A percentile compares a stretch with the other conserved stretches of the same genome.
phyloP scores from a whole-genome alignment of 768 basidiomycete species.

The Tricholomella constricta region DNA sequence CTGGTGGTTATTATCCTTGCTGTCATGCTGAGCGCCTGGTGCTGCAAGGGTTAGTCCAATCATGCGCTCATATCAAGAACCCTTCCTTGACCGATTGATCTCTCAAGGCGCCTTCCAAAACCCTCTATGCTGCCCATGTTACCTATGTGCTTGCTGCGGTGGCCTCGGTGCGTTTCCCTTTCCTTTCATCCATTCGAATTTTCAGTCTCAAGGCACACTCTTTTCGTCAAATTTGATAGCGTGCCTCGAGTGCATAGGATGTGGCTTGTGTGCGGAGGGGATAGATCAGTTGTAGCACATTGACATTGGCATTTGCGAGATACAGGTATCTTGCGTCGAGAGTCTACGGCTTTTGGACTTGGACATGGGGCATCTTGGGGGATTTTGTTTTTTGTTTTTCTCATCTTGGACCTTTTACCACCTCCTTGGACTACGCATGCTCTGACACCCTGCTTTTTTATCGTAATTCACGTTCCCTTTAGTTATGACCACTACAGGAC shows the following conservation, averaged over 20 bases:
- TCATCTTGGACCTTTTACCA: too few species aligned
- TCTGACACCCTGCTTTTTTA: too few species aligned
- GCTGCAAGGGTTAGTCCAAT: constrained; percentile 51
- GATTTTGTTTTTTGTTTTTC: too few species aligned
- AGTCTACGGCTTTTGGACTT: background rate
- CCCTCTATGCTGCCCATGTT: constrained; percentile 69
- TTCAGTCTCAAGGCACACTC: too few species aligned
- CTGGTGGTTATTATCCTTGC: constrained; percentile 54
- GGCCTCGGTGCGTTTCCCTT: constrained; percentile 50
- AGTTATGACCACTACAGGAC: too few species aligned
- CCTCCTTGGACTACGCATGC: too few species aligned
- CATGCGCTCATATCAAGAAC: background rate
- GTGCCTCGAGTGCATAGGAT: constrained; percentile 71
- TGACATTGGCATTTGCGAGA: too few species aligned
- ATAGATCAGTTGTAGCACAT: constrained; percentile 31
- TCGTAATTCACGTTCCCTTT: too few species aligned
- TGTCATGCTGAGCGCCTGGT: constrained; percentile 66
- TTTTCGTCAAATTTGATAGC: too few species aligned
- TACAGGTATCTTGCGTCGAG: too few species aligned
- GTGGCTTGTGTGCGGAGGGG: constrained; percentile 65
- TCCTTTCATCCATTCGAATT: background rate
- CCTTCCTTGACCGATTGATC: background rate
- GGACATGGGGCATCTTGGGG: too few species aligned
- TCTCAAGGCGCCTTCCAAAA: constrained; percentile 55
- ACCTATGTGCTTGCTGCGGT: constrained; percentile 72